These are phyloP conservation scores for Cladorrhinum sp. DNA, from an alignment of 2,329 filamentous ascomycete genomes.

Conservation along the genomic window DNA sequence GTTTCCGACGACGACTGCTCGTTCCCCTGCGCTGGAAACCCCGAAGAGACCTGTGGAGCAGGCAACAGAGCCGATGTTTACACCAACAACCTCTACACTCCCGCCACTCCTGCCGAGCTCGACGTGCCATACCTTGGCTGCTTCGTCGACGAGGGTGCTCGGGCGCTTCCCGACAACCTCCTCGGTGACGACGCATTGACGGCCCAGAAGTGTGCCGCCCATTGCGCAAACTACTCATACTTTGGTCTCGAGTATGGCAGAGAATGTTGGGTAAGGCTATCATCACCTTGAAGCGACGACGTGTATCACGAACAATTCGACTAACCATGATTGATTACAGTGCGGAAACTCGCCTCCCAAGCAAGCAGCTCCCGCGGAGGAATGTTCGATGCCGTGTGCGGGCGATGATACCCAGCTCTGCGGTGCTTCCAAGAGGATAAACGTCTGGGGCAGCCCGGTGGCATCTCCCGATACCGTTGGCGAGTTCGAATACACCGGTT, in stretches of 20 bases:
- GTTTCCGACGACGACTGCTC: conserved; percentile 25
- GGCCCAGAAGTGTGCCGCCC: conserved; percentile 29
- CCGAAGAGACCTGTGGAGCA: conserved; percentile 28
- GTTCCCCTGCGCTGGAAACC: conserved; percentile 26
- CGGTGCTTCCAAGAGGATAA: conserved; percentile 27
- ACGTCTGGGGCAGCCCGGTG: conserved; percentile 25
- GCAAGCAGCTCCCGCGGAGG: conserved; percentile 15
- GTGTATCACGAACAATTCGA: background rate
- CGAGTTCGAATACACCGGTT: conserved; percentile 21
- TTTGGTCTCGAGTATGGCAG: conserved; percentile 39
- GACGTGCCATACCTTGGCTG: conserved; percentile 22
- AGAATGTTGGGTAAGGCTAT: conserved; percentile 20
- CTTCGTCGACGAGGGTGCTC: conserved; percentile 22
- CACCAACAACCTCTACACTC: conserved; percentile 22
- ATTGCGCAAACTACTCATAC: conserved; percentile 34
- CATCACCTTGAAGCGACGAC: background rate
- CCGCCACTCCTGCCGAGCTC: conserved; percentile 18
- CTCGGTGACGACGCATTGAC: conserved; percentile 29
- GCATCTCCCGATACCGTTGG: conserved; percentile 20
- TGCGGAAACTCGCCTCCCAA: conserved; percentile 34
- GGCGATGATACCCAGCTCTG: conserved; percentile 29
- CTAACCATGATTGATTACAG: conserved; percentile 33
- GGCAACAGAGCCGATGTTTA: conserved; percentile 28
- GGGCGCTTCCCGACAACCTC: conserved; percentile 22
- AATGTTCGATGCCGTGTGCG: conserved; percentile 28